Conservation (phyloP, 2,329 filamentous ascomycete species). For the Fusarium cicatricum region DNA sequence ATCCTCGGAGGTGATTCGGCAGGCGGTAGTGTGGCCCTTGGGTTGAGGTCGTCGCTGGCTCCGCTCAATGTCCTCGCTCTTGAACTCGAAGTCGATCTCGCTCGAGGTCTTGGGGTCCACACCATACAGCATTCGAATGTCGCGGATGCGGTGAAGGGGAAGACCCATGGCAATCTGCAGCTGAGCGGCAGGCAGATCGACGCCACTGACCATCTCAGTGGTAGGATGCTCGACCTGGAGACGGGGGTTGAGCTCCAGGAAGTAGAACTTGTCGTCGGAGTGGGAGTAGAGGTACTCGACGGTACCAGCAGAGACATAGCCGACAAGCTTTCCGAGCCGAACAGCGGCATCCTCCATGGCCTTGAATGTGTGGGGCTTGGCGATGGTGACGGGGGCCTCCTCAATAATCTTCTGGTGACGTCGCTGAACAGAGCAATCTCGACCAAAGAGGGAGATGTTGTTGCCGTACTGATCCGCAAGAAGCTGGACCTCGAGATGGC, state of each 20-base stretch:
- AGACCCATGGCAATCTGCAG: conserved; percentile 99
- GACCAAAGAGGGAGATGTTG: conserved; percentile 98
- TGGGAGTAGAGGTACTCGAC: conserved; percentile 99
- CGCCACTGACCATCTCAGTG: conserved; percentile 98
- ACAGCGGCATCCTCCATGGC: conserved; percentile 98
- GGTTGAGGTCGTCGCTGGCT: conserved; percentile 89
- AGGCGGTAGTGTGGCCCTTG: conserved; percentile 97
- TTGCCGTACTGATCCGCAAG: conserved; percentile 99
- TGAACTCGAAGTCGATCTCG: conserved; percentile 97
- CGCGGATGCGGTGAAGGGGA: conserved; percentile 91
- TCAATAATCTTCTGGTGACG: conserved; percentile 99
- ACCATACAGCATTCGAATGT: conserved; percentile 95
- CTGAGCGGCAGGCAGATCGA: conserved; percentile 96
- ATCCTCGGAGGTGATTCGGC: conserved; percentile 98
- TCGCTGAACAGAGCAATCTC: conserved; percentile 98
- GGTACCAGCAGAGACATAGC: conserved; percentile 98
- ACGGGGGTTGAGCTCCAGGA: conserved; percentile 97
- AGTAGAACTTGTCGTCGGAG: conserved; percentile 98
- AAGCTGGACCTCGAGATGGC: conserved; percentile 97
- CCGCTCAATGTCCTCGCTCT: conserved; percentile 80
- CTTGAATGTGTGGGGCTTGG: conserved; percentile 87
- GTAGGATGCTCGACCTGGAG: conserved; percentile 99
- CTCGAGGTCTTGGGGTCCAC: conserved; percentile 87
- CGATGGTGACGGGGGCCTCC: conserved; percentile 97
- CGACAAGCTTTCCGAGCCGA: conserved; percentile 89